Base-by-base conservation (phyloP, 2,329 filamentous ascomycete genomes). In the Cryphonectria parasitica region DNA sequence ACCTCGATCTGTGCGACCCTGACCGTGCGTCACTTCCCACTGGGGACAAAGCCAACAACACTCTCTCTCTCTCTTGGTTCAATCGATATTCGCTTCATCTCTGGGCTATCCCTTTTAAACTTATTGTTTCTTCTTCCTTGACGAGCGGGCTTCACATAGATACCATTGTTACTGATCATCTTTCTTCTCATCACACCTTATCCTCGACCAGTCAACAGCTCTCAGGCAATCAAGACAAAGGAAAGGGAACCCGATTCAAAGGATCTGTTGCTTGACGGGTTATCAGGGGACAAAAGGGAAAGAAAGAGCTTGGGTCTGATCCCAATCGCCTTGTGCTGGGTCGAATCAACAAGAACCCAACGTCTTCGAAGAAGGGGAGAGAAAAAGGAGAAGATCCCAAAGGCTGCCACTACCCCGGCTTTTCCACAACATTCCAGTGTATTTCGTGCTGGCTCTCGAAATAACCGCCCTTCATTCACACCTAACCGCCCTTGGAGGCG, bases 361-460 rank as follows among this genome's bases (percentile, higher is more conserved):
- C 43, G 17, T 45, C 43, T 45, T 45, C 43, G 43, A 45, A 17
- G 43, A 22, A 19, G 7, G 17, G 19, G 19, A 22, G 45, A n/a
- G 22, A 49, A 49, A 2, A 49, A 49, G 19, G n/a, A n/a, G 22
- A 49, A 19, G 6, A n/a, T n/a, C 43, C 17, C 41, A 2, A n/a
- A 49, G 7, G 7, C 22, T 49, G 58, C 68, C 60, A 22, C 39
- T 45, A 56, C 58, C 62, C 45, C 68, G 61, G 56, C 45, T 31
- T 61, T 63, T 39, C 22, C 67, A 28, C 58, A 45, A 58, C 68
- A 70, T 67, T 67, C 65, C 71, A 70, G 65, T 68, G 31, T 36
- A 56, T 72, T 70, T 72, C 71, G 66, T 68, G 71, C 71, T 62
- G 71, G 71, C 41, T 49, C 65, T 68, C 69, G 71, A 72, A 72